Conservation (phyloP, 139 green algal genomes). For the Zygnema cylindricum region DNA sequence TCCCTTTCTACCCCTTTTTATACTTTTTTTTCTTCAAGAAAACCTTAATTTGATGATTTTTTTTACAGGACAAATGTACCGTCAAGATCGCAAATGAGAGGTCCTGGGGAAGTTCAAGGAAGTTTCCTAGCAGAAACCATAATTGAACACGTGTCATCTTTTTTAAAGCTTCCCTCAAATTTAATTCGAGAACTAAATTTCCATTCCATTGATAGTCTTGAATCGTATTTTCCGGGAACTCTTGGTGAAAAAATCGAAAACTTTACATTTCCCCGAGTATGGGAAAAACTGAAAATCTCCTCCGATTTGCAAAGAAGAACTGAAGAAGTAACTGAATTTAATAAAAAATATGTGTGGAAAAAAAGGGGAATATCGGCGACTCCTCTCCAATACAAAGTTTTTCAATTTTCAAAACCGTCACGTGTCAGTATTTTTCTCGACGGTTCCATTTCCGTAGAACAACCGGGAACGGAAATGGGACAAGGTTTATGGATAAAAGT, state of each 20-base stretch:
- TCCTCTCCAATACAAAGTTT: constrained; percentile 93
- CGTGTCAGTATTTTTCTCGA: constrained; percentile 81
- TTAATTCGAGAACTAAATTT: constrained; percentile 75
- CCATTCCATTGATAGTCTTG: constrained; percentile 63
- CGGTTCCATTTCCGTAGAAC: constrained; percentile 87
- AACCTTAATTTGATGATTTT: too few species aligned
- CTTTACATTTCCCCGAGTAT: constrained; percentile 64
- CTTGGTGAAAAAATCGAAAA: constrained; percentile 1
- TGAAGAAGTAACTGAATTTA: constrained; percentile 72
- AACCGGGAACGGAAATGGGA: constrained; percentile 96
- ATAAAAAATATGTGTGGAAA: constrained; percentile 69
- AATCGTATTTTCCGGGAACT: not conserved
- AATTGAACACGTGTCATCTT: constrained; percentile 45
- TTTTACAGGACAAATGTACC: constrained; percentile 85
- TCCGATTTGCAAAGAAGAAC: constrained; percentile 54
- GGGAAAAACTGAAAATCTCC: constrained; percentile 62
- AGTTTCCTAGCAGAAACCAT: constrained; percentile 34
- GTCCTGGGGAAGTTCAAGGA: constrained; percentile 40
- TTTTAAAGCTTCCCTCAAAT: not conserved
- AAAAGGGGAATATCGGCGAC: constrained; percentile 87
- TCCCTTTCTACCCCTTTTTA: too few species aligned
- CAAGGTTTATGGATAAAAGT: constrained; percentile 97
- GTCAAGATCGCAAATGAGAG: constrained; percentile 88
- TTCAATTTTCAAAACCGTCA: constrained; percentile 71
- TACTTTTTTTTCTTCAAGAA: too few species aligned